Base-by-base conservation (phyloP, 441 rosid genomes). In the Francoa sonchifolia region DNA sequence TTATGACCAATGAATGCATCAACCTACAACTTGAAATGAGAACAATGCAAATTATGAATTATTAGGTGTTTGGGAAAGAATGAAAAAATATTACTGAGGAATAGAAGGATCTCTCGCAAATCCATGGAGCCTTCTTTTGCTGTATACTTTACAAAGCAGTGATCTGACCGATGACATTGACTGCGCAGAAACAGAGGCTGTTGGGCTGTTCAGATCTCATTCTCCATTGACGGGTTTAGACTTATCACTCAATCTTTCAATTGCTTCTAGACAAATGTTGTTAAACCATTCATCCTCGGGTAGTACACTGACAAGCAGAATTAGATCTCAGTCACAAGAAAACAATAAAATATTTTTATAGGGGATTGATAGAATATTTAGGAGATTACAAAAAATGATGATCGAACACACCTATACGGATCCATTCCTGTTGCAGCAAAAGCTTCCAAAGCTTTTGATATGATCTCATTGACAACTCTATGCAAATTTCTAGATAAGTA, bases 201-300 rank as follows among this genome's bases (percentile, higher is more conserved):
- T 84, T 9, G 99, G 99, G 74, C 97, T 92, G 65, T 64, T 69
- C 21, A 58, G 59, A 29, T 74, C 88, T 57, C 66, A 48, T 7
- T 84, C 94, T 25, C 92, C 93, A 12, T 76, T 81, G 48, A 69
- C 59, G 19, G 72, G 80, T 59, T 74, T 87, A 0, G 82, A 64
- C 51, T 73, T 87, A 39, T 95, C 97, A 34, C 95, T 81, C 64
- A 87, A 52, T 56, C 81, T 77, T 48, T 84, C 97, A 20, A 79
- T 69, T 53, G 79, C 85, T 19, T 87, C 97, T 54, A 63, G 68
- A 61, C 93, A 87, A 41, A 84, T 47, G 2, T 79, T 94, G 30
- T 71, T 72, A 68, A 92, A 92, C 97, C 97, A 87, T 4, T 74
- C 94, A 38, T 92, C 95, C 48, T 74, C 93, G 0, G 97, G 99